Conservation (phyloP, 1,284 basidiomycete species). For the Peniophora sp. region DNA sequence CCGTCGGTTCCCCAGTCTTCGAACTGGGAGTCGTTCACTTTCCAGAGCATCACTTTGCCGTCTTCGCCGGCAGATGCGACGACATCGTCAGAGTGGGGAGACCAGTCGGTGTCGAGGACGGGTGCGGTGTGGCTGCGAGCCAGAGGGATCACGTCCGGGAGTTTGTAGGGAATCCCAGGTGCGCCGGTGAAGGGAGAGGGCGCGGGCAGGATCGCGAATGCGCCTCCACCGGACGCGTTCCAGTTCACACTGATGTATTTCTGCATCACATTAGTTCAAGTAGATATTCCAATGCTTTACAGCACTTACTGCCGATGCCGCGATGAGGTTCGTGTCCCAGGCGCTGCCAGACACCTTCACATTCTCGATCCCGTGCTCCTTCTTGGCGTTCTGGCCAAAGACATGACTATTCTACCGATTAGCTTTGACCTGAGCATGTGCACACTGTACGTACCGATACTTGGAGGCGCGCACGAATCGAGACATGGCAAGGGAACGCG, state of each 20-base stretch:
- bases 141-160: slow-evolving; percentile 90
- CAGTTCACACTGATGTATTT: slow-evolving; percentile 90
- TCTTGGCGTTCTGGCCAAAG: slow-evolving; percentile 81
- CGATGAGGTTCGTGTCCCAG: slow-evolving; percentile 94
- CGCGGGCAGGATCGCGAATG: slow-evolving; percentile 87
- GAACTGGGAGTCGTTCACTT: slow-evolving; percentile 65
- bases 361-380: slow-evolving; percentile 83
- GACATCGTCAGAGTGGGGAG: slow-evolving; percentile 86
- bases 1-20: slow-evolving; percentile 84
- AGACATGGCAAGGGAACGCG: slow-evolving; percentile 30
- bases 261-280: slow-evolving; percentile 36
- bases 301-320: slow-evolving; percentile 70
- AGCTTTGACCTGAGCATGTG: not conserved
- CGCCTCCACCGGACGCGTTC: slow-evolving; percentile 93
- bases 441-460: slow-evolving; percentile 33
- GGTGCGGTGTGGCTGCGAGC: slow-evolving; percentile 81
- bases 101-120: slow-evolving; percentile 97
- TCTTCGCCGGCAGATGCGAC: slow-evolving; percentile 92
- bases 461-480: slow-evolving; percentile 54
- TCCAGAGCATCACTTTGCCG: slow-evolving; percentile 88
- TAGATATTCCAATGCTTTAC: too few species aligned
- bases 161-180: slow-evolving; percentile 60
- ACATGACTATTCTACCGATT: slow-evolving; percentile 58
- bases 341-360: slow-evolving; percentile 85
- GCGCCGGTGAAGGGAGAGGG: slow-evolving; percentile 66